Percentiles rank a stretch among this genome's conserved stretches.
Evolutionary conservation across 495 filamentous ascomycete species (phyloP).

Genomic region (Penicillium ucsense): DNA sequence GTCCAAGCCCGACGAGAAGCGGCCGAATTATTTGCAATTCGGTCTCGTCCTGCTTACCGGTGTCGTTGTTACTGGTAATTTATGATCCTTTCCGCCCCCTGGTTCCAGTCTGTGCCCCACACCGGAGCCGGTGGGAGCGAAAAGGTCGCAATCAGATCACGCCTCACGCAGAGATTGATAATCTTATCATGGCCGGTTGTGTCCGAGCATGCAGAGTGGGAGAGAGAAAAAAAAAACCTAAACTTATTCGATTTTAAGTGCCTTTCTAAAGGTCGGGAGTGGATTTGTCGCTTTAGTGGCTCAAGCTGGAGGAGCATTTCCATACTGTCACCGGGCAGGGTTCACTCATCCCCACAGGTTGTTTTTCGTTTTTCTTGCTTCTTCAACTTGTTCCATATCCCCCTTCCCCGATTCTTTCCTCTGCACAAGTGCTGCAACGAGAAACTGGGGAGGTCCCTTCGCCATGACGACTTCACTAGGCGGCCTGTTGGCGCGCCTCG

Average conservation of each 20-base stretch:
- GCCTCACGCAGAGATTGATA: slow-evolving; percentile 8
- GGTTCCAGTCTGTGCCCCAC: background rate
- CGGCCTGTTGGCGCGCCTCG: slow-evolving; percentile 4
- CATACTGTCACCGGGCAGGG: too few relatives aligned
- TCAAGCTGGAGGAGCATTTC: too few relatives aligned
- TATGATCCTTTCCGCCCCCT: background rate
- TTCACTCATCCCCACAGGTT: too few relatives aligned
- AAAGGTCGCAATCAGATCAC: too few relatives aligned
- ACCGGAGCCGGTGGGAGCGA: background rate
- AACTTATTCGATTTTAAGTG: too few relatives aligned
- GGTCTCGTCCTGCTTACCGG: background rate
- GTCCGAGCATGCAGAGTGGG: background rate
- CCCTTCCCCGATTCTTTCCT: background rate
- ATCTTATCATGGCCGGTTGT: slow-evolving; percentile 10
- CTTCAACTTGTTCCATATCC: background rate
- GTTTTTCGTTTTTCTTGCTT: background rate
- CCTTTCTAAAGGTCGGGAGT: too few relatives aligned
- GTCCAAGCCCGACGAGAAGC: background rate
- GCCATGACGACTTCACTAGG: slow-evolving; percentile 9
- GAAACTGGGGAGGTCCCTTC: background rate
- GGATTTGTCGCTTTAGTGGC: too few relatives aligned
- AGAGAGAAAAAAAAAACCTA: background rate
- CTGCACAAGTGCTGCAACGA: background rate
- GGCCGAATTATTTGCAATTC: background rate
- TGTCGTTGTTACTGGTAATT: background rate